Base-by-base conservation (phyloP, 192 early-diverging fungal species). In the Coemansia sp. region DNA sequence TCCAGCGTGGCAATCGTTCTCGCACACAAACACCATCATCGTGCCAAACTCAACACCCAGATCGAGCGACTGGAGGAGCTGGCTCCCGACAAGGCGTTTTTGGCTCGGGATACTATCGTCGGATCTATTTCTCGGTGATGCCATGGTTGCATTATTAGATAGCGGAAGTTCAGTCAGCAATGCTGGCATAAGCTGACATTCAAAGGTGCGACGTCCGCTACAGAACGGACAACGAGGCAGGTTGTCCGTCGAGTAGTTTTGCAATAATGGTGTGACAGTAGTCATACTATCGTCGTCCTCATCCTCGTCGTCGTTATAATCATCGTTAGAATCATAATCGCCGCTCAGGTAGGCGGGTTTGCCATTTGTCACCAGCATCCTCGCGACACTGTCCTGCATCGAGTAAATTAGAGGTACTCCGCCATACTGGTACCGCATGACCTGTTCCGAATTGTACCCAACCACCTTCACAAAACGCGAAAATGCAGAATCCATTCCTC, bases 121-220 rank as follows among this genome's bases (percentile, higher is more conserved):
- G 30, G 38, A 39, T 23, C 26, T 43, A 15, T 35, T 18, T 5
- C 35, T 15, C 9, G 43, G 24, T 34, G 8, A 18, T 20, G 34
- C 15, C 39, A 8, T 15, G n/a, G 20, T 14, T 34, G 46, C 88
- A 38, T 72, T 76, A 10, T 84, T 74, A 18, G 88, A 87, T 8
- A 89, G 88, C 18, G 88, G 87, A 39, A 98, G 81, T 16, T 91
- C 62, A 1, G 88, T 87, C 46, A 98, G 73, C 30, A 92, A 68
- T 60, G 90, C 89, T 0, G 95, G 94, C 95, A 98, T 98, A 26
- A 98, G 75, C 75, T 98, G 95, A 64, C 92, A 91, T 74, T 98
- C 95, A 80, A 94, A 98, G 16, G 88, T 84, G 16, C 95, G 84
- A 10, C 75, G 82, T 14, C 79, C 86, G 8, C 77, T 75, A 68